Evolutionary conservation across 139 green algal genomes (phyloP).

Genomic region (Tetradesmus obliquus): DNA sequence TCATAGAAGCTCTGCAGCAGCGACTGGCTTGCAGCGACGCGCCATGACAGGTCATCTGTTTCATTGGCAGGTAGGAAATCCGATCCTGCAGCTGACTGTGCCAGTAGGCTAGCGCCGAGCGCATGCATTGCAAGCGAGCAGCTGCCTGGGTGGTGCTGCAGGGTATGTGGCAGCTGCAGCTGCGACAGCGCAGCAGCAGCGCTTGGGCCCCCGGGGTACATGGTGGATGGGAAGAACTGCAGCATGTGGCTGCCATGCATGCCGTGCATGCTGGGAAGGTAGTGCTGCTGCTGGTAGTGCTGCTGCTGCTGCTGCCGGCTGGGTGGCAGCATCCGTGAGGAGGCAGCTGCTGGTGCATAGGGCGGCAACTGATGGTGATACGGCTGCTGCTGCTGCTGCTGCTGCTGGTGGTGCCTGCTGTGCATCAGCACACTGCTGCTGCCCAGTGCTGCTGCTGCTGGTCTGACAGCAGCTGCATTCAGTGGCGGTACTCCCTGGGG

Average conservation of each 20-base stretch:
- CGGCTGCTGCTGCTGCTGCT: neutral
- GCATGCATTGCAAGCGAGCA: neutral
- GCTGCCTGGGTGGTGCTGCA: conserved; percentile 27
- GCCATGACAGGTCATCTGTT: conserved; percentile 38
- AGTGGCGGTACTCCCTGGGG: neutral
- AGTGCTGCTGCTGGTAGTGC: conserved; percentile 12
- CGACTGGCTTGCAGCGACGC: conserved; percentile 55
- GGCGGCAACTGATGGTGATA: neutral
- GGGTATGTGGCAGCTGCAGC: neutral
- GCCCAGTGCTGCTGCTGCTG: neutral
- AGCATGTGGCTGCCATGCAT: neutral
- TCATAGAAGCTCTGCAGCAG: conserved; percentile 70
- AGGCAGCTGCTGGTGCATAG: neutral
- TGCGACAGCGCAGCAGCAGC: conserved; percentile 30
- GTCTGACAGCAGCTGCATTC: neutral
- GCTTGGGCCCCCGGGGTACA: conserved; percentile 37
- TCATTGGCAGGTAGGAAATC: conserved; percentile 54
- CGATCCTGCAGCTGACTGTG: neutral
- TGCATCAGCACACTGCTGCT: neutral
- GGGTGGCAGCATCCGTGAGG: neutral
- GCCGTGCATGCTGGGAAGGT: neutral
- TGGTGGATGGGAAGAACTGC: conserved; percentile 18
- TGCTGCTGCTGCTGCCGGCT: conserved; percentile 11
- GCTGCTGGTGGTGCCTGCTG: neutral
- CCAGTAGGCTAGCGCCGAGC: neutral